A percentile compares a stretch with the other conserved stretches of the same genome.
Evolutionary conservation across 345 rosid genomes (phyloP).

Genomic region (Pistacia integerrima): DNA sequence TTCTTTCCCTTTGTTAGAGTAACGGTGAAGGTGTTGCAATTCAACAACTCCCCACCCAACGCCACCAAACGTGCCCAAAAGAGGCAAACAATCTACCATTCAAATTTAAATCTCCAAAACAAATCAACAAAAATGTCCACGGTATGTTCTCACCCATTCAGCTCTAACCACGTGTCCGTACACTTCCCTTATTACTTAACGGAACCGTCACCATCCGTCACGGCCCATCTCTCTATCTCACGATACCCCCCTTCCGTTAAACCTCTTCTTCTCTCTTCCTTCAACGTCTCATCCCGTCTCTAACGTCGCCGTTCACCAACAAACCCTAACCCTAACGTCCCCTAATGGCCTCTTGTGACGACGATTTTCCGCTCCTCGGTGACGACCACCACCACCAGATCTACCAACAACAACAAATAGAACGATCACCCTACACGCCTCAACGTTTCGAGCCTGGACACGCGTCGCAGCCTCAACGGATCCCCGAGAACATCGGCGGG

Average conservation of each 20-base stretch:
- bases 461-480: conserved; percentile 23
- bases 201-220: conserved; percentile 61
- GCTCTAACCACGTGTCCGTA: conserved; percentile 33
- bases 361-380: conserved; percentile 74
- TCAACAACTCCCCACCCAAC: too few relatives aligned
- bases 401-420: conserved; percentile 27
- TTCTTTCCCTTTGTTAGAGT: too few relatives aligned
- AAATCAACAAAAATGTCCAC: not conserved
- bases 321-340: conserved; percentile 49
- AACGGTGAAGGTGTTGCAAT: too few relatives aligned
- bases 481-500: conserved; percentile 24
- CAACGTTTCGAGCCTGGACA: conserved; percentile 42
- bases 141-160: not conserved
- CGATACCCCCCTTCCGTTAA: conserved; percentile 51
- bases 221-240: conserved; percentile 40
- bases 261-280: conserved; percentile 13
- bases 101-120: not conserved
- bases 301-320: conserved; percentile 63
- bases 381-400: conserved; percentile 59
- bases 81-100: not conserved
- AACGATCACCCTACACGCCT: conserved; percentile 47
- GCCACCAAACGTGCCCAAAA: too few relatives aligned
- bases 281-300: conserved; percentile 32
- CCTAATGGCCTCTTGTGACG: conserved; percentile 88
- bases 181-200: conserved; percentile 38